Evolutionary conservation across 2,329 filamentous ascomycete genomes (phyloP).

Genomic region (Coniochaeta sp.): DNA sequence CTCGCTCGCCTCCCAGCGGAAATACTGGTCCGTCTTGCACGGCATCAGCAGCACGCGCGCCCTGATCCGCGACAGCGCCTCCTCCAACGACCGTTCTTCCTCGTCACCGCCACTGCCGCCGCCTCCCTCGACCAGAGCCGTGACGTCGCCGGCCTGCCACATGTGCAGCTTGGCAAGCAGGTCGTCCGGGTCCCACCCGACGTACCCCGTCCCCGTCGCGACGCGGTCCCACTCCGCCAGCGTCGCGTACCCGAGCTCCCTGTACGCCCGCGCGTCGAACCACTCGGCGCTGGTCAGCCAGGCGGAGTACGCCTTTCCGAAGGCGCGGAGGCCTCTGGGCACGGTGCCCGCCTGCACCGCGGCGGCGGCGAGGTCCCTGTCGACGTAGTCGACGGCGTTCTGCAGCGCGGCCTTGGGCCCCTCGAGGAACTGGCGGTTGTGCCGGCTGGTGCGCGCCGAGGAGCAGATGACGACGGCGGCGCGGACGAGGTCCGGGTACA

Average conservation of each 20-base stretch:
- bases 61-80: constrained; percentile 51
- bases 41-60: constrained; percentile 57
- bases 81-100: constrained; percentile 29
- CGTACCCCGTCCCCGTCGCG: constrained; percentile 21
- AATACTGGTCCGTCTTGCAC: constrained; percentile 59
- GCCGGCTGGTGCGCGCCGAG: constrained; percentile 34
- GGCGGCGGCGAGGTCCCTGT: constrained; percentile 14
- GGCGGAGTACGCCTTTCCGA: constrained; percentile 36
- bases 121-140: not conserved
- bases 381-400: constrained; percentile 31
- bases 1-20: constrained; percentile 34
- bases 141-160: constrained; percentile 36
- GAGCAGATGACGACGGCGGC: constrained; percentile 36
- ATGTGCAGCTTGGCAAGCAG: constrained; percentile 30
- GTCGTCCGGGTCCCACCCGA: constrained; percentile 35
- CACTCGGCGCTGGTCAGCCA: constrained; percentile 38
- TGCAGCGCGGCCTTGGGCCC: constrained; percentile 34
- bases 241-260: constrained; percentile 23
- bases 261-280: constrained; percentile 34
- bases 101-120: constrained; percentile 10
- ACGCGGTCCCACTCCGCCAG: constrained; percentile 27
- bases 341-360: constrained; percentile 7
- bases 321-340: constrained; percentile 30
- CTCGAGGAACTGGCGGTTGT: constrained; percentile 40
- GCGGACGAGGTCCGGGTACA: constrained; percentile 32